Percentiles rank a stretch among this genome's conserved stretches.
Evolutionary conservation across 176 grass and related monocot species (phyloP).

Genomic region (Leersia perrieri): DNA sequence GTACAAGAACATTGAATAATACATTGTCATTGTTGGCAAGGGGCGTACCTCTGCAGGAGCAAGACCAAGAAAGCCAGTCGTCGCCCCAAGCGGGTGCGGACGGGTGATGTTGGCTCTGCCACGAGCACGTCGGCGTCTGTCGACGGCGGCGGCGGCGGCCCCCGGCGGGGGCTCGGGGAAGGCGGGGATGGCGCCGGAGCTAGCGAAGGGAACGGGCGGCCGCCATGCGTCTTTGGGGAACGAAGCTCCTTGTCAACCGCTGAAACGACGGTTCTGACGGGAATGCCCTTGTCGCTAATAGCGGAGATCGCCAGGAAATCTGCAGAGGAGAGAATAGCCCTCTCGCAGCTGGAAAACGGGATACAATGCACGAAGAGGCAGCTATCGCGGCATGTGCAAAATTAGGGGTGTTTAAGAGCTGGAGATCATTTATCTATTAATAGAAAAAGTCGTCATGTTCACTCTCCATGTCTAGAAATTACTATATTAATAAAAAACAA

Average conservation of each 20-base stretch:
- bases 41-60: constrained; percentile 8
- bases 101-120: not conserved
- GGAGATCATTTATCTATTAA: too few species aligned
- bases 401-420: too few species aligned
- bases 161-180: constrained; percentile 24
- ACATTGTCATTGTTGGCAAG: not conserved
- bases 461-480: too few species aligned
- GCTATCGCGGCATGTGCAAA: not conserved
- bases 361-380: not conserved
- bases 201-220: constrained; percentile 9
- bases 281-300: constrained; percentile 24
- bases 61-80: not conserved
- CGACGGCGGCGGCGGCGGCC: not conserved
- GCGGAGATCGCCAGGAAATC: not conserved
- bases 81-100: not conserved
- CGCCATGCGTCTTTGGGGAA: constrained; percentile 12
- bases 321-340: constrained; percentile 1
- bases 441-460: too few species aligned
- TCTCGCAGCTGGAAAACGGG: too few species aligned
- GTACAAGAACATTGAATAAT: too few species aligned
- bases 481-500: too few species aligned
- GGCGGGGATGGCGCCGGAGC: constrained; percentile 17
- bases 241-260: constrained; percentile 14
- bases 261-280: not conserved
- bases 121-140: not conserved